A percentile compares a stretch with the other conserved stretches of the same genome.
phyloP scores from a whole-genome alignment of 228 moss, liverwort and hornwort species.

The Sphagnum fallax region DNA sequence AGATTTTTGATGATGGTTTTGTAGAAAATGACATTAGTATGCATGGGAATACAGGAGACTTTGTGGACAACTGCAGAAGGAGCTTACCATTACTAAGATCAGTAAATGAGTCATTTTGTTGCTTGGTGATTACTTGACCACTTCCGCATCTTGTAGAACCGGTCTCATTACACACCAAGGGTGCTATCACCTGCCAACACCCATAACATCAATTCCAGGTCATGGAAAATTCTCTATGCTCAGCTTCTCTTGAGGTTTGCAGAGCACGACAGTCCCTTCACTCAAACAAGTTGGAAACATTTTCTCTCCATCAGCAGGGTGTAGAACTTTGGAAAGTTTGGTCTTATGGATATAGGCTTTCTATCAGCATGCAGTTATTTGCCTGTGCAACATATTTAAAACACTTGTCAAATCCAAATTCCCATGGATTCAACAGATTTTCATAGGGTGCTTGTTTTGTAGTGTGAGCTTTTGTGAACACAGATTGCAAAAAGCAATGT shows the following conservation, averaged over 20 bases:
- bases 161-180: slow-evolving; percentile 32
- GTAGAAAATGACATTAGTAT: neutral
- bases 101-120: neutral
- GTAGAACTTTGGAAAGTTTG: too few species aligned
- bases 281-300: too few species aligned
- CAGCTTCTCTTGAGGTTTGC: too few species aligned
- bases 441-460: neutral
- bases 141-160: neutral
- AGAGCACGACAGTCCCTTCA: too few species aligned
- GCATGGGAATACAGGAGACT: neutral
- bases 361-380: too few species aligned
- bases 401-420: too few species aligned
- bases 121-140: neutral
- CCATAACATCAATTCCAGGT: neutral
- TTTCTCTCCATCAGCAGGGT: too few species aligned
- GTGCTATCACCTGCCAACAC: slow-evolving; percentile 28
- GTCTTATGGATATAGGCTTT: too few species aligned
- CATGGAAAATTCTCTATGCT: neutral
- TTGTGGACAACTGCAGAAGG: neutral
- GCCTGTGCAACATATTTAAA: too few species aligned
- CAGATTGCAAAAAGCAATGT: neutral
- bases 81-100: neutral
- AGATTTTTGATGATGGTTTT: neutral
- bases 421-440: neutral
- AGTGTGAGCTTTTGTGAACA: neutral